Evolutionary conservation across 306 rosid genomes (phyloP), one percentile per base, ranked within the genome.

Genomic region (Gleditsia sinensis): DNA sequence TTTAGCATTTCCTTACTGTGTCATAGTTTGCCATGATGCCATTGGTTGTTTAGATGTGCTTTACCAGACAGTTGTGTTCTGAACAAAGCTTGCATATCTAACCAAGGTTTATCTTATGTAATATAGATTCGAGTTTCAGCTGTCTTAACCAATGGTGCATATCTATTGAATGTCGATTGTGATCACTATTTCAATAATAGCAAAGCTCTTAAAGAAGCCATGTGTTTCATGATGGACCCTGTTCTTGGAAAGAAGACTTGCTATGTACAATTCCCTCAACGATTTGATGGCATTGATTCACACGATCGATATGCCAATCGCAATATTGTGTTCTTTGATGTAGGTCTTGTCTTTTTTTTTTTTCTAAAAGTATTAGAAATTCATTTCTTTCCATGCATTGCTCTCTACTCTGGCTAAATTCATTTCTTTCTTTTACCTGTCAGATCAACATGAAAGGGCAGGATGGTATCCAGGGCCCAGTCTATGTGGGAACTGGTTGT

Each of bases 151-250:
- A 95, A 95, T 59, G 99, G 99, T 81, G 99, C 99, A 65, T 95
- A 92, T 80, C 88, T 95, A 45, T 76, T 95, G 87, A 95, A 95
- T 5, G 99, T 95, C 0, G 99, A 95, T 81, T 95, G 99, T 92
- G 99, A 95, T 59, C 99, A 95, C 89, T 95, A 95, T 81, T 95
- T 95, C 79, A 95, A 95, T 81, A 95, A 95, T 77, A 90, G 99
- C 86, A 95, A 95, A 84, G 99, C 99, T 80, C 89, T 95, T 16
- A 95, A 90, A 75, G 99, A 95, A 85, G 99, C 98, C 49, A 95
- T 95, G 99, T 95, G 99, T 85, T 95, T 95, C 90, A 90, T 95
- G 99, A 92, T 95, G 99, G 99, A 95, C 75, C 98, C 99, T 72
- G 91, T 83, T 28, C 62, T 60, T 81, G 98, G 98, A 67, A 95